phyloP scores from a whole-genome alignment of 441 rosid species.

The Adansonia gregorii region DNA sequence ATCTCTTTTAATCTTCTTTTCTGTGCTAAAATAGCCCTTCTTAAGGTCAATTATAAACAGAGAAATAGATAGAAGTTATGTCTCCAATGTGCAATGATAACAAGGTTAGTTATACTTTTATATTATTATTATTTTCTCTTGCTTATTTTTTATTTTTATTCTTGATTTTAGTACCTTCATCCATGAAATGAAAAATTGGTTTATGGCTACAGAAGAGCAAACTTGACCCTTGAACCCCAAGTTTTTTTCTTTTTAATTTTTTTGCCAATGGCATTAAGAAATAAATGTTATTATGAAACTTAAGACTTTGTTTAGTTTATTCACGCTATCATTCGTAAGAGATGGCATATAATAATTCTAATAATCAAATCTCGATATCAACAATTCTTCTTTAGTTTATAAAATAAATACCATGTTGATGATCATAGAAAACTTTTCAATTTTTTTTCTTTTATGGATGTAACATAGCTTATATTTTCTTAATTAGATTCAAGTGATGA shows the following conservation, averaged over 20 bases:
- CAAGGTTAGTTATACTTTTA: conserved; percentile 9
- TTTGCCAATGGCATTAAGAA: neutral
- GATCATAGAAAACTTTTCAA: no score
- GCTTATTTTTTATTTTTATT: neutral
- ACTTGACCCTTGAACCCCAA: no score
- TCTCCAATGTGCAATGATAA: neutral
- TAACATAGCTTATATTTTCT: neutral
- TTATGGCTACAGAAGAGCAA: neutral
- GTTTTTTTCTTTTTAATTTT: neutral
- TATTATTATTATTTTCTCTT: neutral
- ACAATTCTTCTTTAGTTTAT: no score
- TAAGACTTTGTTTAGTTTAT: neutral
- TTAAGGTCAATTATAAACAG: neutral
- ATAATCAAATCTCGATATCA: no score
- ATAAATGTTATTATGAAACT: neutral
- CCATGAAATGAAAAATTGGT: neutral
- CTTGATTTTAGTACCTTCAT: neutral
- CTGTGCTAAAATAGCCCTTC: neutral
- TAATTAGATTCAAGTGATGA: neutral
- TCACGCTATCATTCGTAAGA: neutral
- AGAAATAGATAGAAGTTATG: neutral
- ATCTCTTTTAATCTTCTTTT: neutral
- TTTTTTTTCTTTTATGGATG: no score
- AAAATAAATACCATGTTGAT: no score
- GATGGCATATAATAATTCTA: neutral